Evolutionary conservation across 495 filamentous ascomycete species (phyloP).

Genomic region (Penicillium daleae): DNA sequence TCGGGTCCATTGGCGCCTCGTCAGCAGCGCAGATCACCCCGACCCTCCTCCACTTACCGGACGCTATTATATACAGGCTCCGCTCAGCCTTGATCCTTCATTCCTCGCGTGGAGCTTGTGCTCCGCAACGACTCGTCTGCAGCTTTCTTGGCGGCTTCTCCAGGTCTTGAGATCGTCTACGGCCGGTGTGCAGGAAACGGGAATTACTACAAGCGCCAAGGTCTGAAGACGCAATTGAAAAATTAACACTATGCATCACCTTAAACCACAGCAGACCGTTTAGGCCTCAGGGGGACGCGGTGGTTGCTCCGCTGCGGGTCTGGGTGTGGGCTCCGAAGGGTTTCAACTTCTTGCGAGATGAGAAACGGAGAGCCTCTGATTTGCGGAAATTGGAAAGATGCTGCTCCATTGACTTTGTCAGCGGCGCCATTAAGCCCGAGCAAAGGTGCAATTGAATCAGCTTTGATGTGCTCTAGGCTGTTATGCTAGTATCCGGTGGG

Average conservation of each 20-base stretch:
- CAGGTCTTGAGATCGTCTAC: constrained; percentile 5
- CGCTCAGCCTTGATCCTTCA: constrained; percentile 1
- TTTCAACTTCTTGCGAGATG: not conserved
- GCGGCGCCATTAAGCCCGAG: not conserved
- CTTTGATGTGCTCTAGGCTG: not conserved
- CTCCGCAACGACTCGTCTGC: not conserved
- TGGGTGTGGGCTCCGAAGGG: not conserved
- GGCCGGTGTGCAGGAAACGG: not conserved
- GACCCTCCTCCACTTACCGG: constrained; percentile 4
- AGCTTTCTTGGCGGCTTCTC: constrained; percentile 5
- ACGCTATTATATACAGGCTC: constrained; percentile 1
- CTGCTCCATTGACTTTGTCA: constrained; percentile 12
- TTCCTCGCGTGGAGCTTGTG: constrained; percentile 13
- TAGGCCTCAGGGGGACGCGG: not conserved
- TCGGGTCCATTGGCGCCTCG: constrained; percentile 10
- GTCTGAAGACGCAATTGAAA: constrained; percentile 7
- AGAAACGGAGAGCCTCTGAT: constrained; percentile 14
- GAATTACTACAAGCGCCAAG: not conserved
- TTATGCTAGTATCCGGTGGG: not conserved
- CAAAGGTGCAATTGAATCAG: not conserved
- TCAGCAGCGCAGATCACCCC: constrained; percentile 19
- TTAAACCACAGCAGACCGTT: not conserved
- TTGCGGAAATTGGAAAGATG: constrained; percentile 3
- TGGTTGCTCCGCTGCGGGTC: constrained; percentile 16
- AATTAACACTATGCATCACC: not conserved